These are phyloP conservation scores for Monosporascus ibericus DNA, from an alignment of 2,329 filamentous ascomycete genomes.

Conservation along the genomic window DNA sequence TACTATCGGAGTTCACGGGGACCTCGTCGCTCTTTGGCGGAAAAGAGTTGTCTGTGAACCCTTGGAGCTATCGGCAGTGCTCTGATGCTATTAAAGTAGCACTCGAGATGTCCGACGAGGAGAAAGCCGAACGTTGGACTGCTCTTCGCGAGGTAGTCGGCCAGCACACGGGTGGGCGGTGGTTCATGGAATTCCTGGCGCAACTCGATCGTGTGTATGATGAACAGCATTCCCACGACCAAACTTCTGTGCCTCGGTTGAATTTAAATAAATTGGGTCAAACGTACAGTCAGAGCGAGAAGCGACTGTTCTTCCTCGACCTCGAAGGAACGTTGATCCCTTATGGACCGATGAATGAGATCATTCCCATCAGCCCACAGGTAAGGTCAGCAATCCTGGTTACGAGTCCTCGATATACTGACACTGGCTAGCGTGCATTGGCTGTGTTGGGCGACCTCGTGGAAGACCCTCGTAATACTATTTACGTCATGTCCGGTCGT, in stretches of 20 bases:
- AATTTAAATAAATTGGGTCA: slow-evolving; percentile 59
- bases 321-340: slow-evolving; percentile 90
- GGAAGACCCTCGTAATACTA: slow-evolving; percentile 71
- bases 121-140: slow-evolving; percentile 70
- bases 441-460: slow-evolving; percentile 78
- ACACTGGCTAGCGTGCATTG: slow-evolving; percentile 58
- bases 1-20: slow-evolving; percentile 92
- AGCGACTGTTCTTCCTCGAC: slow-evolving; percentile 81
- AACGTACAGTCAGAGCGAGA: slow-evolving; percentile 59
- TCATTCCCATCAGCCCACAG: slow-evolving; percentile 77
- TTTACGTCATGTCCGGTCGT: slow-evolving; percentile 91
- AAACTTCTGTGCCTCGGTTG: slow-evolving; percentile 79
- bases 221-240: slow-evolving; percentile 78
- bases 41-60: slow-evolving; percentile 80
- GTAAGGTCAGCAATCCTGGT: slow-evolving; percentile 19
- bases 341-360: slow-evolving; percentile 77
- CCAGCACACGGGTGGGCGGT: slow-evolving; percentile 77
- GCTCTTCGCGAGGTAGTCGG: slow-evolving; percentile 68
- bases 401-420: neutral
- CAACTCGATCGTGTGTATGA: slow-evolving; percentile 71
- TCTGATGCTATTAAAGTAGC: slow-evolving; percentile 80
- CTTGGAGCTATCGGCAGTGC: slow-evolving; percentile 89
- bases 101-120: slow-evolving; percentile 69
- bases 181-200: slow-evolving; percentile 71
- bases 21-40: slow-evolving; percentile 80